Base-by-base conservation (phyloP, 169 alveolate genomes). In the Plasmodium yoelii region DNA sequence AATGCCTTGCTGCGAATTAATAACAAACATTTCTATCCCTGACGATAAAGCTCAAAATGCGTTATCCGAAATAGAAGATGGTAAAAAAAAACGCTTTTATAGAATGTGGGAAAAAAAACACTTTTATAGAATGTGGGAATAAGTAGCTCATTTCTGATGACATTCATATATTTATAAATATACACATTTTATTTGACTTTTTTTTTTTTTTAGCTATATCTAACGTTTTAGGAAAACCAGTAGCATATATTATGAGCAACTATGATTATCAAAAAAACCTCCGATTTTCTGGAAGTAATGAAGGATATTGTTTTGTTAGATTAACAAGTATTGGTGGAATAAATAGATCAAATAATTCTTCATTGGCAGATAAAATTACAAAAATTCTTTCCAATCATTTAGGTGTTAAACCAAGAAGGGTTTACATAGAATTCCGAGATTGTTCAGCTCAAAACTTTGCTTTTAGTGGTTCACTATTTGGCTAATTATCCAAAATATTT, bases 1-100 rank as follows among this genome's bases (percentile, higher is more conserved):
- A 61, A 75, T 75, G 88, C 88, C 88, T 34, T 75, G 88, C 65
- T 75, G 88, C 13, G 75, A 75, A 61, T 51, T 75, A 19, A 24
- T 65, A 5, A 75, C 88, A 46, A 75, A 75, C 24, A 64, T 75
- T 44, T 61, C 28, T 42, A 42, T 51, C 4, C 61, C 88, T 42
- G 88, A 75, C 28, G 88, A 61, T 61, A 67, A 75, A 53, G 72
- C 42, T 9, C 59, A 75, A 53, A 44, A 24, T 53, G 22, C 68
- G 34, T 53, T 75, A 49, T n/a, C 68, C 1, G 68, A 75, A 65
- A 61, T 75, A 61, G 88, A 75, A 67, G 55, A 47, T 42, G 88
- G 88, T 75, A 75, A 24, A n/a, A n/a, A n/a, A n/a, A n/a, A n/a
- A n/a, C n/a, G n/a, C n/a, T n/a, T n/a, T n/a, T n/a, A n/a, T n/a